phyloP scores from a whole-genome alignment of 148 eudicot species.

The Euryodendron excelsum region DNA sequence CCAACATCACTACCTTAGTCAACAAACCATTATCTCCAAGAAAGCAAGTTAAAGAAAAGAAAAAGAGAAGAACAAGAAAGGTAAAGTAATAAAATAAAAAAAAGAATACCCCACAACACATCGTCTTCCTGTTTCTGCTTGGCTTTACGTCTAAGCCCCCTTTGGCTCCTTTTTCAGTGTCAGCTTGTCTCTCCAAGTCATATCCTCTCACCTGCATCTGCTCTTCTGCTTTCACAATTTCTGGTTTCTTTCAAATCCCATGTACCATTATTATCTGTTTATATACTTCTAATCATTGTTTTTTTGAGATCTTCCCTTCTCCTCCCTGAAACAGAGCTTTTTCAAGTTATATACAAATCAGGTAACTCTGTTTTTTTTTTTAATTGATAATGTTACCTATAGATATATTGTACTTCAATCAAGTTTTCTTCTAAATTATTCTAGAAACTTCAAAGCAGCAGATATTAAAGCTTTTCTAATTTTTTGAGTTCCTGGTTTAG shows the following conservation, averaged over 20 bases:
- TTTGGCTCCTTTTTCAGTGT: neutral
- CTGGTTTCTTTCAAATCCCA: neutral
- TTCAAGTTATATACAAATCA: neutral
- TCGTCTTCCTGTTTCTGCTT: constrained; percentile 14
- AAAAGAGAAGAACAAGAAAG: constrained; percentile 31
- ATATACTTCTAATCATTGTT: neutral
- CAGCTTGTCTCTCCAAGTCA: constrained; percentile 1
- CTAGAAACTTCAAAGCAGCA: neutral
- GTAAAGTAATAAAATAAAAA: neutral
- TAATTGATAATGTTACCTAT: neutral
- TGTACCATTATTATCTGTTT: neutral
- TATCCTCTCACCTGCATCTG: constrained; percentile 2
- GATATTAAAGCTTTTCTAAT: neutral
- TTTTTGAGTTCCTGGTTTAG: neutral
- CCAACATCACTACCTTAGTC: constrained; percentile 52
- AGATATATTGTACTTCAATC: neutral
- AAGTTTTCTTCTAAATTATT: neutral
- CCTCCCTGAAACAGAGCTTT: neutral
- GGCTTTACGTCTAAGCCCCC: constrained; percentile 11
- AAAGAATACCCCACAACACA: constrained; percentile 11
- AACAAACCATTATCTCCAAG: constrained; percentile 44
- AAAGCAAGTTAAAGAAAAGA: constrained; percentile 47
- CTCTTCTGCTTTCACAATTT: constrained; percentile 3
- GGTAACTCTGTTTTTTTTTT: neutral
- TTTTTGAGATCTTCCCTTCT: neutral